A percentile compares a stretch with the other conserved stretches of the same genome.
Evolutionary conservation across 306 rosid species (phyloP).

Genomic region (Inga leiocalycina): DNA sequence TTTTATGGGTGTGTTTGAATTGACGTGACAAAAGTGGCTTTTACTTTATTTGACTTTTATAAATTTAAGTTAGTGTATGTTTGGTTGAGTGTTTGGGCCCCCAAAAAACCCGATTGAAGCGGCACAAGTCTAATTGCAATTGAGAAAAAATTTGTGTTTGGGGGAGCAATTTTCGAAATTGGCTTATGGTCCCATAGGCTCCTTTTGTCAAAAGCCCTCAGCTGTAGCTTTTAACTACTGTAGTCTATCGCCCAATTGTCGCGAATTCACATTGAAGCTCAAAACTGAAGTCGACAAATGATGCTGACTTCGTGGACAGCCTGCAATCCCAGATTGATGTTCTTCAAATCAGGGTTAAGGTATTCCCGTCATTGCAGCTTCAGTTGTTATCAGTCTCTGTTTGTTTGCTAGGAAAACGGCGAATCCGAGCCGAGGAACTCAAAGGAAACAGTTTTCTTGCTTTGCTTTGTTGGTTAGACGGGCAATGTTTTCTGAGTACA

Average conservation of each 20-base stretch:
- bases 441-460: not conserved
- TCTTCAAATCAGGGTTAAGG: slow-evolving; percentile 1
- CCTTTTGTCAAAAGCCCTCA: no score
- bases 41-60: no score
- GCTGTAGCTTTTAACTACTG: not conserved
- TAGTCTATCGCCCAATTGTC: not conserved
- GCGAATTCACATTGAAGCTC: not conserved
- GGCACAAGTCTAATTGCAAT: no score
- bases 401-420: not conserved
- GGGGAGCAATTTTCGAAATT: no score
- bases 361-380: not conserved
- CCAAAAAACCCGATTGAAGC: no score
- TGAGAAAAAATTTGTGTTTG: no score
- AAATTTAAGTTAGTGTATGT: no score
- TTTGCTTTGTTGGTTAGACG: not conserved
- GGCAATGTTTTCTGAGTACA: not conserved
- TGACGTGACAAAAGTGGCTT: no score
- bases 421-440: not conserved
- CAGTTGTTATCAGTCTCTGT: not conserved
- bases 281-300: slow-evolving; percentile 33
- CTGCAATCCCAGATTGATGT: not conserved
- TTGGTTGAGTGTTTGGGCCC: no score
- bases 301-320: slow-evolving; percentile 8
- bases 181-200: no score
- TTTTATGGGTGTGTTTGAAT: not conserved